phyloP scores from a whole-genome alignment of 2,329 filamentous ascomycete genomes.

The Alternaria sp. region DNA sequence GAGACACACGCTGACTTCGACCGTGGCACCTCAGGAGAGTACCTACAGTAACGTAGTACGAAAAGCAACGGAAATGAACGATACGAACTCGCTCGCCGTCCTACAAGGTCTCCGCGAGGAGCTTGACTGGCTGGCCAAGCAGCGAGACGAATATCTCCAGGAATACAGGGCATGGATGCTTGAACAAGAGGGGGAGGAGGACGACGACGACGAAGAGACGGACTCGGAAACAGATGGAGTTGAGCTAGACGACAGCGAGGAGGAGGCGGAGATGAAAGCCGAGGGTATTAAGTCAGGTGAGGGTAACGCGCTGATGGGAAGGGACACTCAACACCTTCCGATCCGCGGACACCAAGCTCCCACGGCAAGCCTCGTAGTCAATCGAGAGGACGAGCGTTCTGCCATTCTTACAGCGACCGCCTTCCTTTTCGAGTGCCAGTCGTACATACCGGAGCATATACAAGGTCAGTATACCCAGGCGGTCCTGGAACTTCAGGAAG shows the following conservation, averaged over 20 bases:
- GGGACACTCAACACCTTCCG: background rate
- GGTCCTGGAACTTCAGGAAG: background rate
- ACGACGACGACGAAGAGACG: background rate
- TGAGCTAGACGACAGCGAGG: background rate
- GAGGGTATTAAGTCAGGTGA: background rate
- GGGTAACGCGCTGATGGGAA: background rate
- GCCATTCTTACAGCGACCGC: background rate
- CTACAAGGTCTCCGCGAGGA: background rate
- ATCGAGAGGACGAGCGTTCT: background rate
- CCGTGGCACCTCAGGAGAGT: background rate
- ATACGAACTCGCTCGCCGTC: fast-evolving
- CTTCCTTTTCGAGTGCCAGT: background rate
- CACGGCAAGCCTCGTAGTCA: background rate
- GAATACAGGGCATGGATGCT: background rate
- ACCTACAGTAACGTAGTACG: fast-evolving
- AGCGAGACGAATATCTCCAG: background rate
- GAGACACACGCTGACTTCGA: background rate
- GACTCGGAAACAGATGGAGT: background rate
- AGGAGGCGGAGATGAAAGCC: background rate
- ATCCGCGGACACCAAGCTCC: background rate
- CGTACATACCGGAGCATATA: background rate
- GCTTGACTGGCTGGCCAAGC: background rate
- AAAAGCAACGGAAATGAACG: background rate
- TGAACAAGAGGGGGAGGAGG: background rate
- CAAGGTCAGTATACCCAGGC: background rate